These are phyloP conservation scores for Boletus reticulatus DNA, from an alignment of 768 basidiomycete species.

Conservation along the genomic window DNA sequence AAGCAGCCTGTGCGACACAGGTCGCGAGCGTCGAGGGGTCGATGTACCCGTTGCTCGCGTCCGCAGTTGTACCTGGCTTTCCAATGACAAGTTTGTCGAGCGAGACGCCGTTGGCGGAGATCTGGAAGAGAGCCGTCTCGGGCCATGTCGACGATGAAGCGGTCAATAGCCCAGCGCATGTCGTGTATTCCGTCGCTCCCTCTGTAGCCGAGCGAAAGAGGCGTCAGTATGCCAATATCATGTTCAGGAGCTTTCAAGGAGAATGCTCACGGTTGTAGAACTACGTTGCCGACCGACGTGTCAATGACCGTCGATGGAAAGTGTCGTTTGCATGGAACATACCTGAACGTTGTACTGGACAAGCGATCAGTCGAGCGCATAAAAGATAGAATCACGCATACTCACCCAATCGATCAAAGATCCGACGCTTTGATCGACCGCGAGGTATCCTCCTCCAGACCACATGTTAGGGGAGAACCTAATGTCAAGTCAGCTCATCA, in stretches of 20 bases:
- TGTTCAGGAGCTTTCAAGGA: neutral
- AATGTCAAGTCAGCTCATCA: neutral
- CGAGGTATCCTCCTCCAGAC: constrained; percentile 38
- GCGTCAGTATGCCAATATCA: neutral
- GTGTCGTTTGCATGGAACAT: neutral
- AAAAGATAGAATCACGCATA: neutral
- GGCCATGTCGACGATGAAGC: constrained; percentile 63
- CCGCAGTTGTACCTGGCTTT: constrained; percentile 43
- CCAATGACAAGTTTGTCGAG: constrained; percentile 55
- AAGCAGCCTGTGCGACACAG: constrained; percentile 60
- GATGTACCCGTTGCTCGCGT: constrained; percentile 57
- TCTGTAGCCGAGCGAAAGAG: constrained; percentile 36
- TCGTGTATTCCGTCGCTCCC: constrained; percentile 61
- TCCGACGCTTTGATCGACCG: constrained; percentile 36
- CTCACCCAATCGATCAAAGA: constrained; percentile 45
- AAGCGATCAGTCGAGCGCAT: neutral
- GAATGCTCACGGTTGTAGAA: constrained; percentile 30
- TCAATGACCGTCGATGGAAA: constrained; percentile 1
- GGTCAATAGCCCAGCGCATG: constrained; percentile 56
- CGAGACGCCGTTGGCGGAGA: constrained; percentile 43
- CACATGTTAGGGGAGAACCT: constrained; percentile 23
- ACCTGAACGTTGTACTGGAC: constrained; percentile 40
- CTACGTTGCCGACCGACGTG: constrained; percentile 3
- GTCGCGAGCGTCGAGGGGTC: constrained; percentile 50
- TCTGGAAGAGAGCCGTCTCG: constrained; percentile 53